Evolutionary conservation across 768 basidiomycete genomes (phyloP).

Genomic region (Flagelloscypha sp.): DNA sequence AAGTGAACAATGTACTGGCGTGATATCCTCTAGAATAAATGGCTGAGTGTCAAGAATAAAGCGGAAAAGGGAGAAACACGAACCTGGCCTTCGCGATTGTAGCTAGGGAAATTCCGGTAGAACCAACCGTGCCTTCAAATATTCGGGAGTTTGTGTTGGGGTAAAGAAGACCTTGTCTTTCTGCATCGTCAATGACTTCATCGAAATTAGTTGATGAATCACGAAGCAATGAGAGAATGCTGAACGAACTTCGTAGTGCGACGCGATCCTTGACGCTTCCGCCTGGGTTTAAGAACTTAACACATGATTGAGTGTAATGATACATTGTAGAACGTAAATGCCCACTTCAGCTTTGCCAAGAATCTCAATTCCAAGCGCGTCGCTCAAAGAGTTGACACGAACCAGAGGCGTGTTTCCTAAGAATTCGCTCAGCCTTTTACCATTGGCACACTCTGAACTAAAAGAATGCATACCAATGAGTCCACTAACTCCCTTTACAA

Average conservation of each 20-base stretch:
- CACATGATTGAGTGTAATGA: no score
- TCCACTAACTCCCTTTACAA: slow-evolving; percentile 73
- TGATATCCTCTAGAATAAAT: slow-evolving; percentile 66
- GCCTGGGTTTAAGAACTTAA: slow-evolving; percentile 96
- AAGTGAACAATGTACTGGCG: slow-evolving; percentile 45
- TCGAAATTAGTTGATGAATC: no score
- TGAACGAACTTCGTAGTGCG: slow-evolving; percentile 70
- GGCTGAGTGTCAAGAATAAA: neutral
- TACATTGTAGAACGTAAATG: no score
- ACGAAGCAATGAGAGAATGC: slow-evolving; percentile 3
- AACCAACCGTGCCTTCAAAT: slow-evolving; percentile 96
- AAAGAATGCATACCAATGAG: slow-evolving; percentile 57
- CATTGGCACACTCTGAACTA: slow-evolving; percentile 1
- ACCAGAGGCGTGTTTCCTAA: slow-evolving; percentile 91
- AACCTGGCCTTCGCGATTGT: slow-evolving; percentile 85
- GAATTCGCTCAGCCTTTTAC: neutral
- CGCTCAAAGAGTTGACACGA: slow-evolving; percentile 84
- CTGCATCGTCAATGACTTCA: slow-evolving; percentile 91
- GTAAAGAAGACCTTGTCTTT: slow-evolving; percentile 68
- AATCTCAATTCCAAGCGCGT: slow-evolving; percentile 89
- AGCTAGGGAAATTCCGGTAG: slow-evolving; percentile 93
- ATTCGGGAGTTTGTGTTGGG: slow-evolving; percentile 88
- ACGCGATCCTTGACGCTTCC: slow-evolving; percentile 98
- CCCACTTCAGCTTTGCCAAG: slow-evolving; percentile 96
- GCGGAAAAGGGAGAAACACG: slow-evolving; percentile 12